Conservation (phyloP, 139 green algal genomes). For the Chlorella sp. region DNA sequence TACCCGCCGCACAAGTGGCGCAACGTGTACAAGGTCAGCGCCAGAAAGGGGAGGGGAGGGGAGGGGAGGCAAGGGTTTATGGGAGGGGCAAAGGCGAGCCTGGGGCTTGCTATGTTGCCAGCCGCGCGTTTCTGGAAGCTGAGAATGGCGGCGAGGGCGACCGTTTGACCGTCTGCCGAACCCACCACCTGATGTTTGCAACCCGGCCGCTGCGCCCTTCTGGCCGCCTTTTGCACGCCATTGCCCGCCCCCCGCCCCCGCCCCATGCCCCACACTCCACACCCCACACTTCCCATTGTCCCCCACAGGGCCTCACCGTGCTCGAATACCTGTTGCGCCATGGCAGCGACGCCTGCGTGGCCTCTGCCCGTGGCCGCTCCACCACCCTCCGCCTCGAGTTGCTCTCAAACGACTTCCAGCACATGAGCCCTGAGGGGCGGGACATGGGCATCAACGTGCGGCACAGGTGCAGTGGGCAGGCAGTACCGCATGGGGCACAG, state of each 20-base stretch:
- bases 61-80: background rate
- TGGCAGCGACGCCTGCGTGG: constrained; percentile 58
- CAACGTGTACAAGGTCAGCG: constrained; percentile 83
- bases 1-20: constrained; percentile 78
- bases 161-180: too few relatives aligned
- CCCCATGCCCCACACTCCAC: too few relatives aligned
- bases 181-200: too few relatives aligned
- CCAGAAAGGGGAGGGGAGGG: background rate
- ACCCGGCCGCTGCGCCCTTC: background rate
- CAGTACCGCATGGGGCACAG: background rate
- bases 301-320: constrained; percentile 72
- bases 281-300: background rate
- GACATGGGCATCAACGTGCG: constrained; percentile 92
- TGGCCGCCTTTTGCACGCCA: too few relatives aligned
- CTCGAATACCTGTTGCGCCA: constrained; percentile 89
- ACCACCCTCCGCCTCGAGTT: constrained; percentile 55
- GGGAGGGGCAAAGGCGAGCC: too few relatives aligned
- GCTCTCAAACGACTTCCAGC: constrained; percentile 75
- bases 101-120: too few relatives aligned
- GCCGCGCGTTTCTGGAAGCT: too few relatives aligned
- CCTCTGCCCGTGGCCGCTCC: constrained; percentile 46
- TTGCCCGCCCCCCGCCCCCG: too few relatives aligned
- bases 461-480: constrained; percentile 55
- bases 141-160: too few relatives aligned
- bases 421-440: constrained; percentile 54